Percentiles rank a stretch among this genome's conserved stretches.
Evolutionary conservation across 768 basidiomycete genomes (phyloP).

Genomic region (Boletales sp.): DNA sequence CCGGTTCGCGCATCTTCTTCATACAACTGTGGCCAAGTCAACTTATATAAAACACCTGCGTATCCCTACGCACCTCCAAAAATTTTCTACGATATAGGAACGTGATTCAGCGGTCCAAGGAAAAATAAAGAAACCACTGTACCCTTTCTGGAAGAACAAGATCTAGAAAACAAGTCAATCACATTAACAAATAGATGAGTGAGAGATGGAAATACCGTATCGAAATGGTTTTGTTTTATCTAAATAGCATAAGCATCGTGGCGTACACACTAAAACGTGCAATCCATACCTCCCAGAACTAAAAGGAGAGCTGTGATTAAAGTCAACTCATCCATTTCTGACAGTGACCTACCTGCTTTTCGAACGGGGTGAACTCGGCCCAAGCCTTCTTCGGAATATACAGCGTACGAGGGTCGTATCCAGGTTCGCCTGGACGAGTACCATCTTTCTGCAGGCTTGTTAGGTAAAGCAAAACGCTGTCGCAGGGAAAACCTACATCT

Average conservation of each 20-base stretch:
- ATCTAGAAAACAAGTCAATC: conserved; percentile 42
- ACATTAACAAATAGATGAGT: conserved; percentile 9
- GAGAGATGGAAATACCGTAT: conserved; percentile 56
- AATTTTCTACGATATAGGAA: conserved; percentile 59
- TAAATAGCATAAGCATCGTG: conserved; percentile 32
- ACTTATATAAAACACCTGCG: background rate
- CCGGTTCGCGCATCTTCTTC: conserved; percentile 94
- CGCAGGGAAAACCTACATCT: conserved; percentile 50
- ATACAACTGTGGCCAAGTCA: conserved; percentile 52
- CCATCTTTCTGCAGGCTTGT: conserved; percentile 64
- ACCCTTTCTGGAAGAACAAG: conserved; percentile 99
- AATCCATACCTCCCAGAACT: conserved; percentile 72
- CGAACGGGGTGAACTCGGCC: conserved; percentile 89
- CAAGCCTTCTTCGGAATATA: conserved; percentile 74
- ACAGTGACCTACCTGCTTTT: conserved; percentile 63
- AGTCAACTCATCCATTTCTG: background rate
- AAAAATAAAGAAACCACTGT: conserved; percentile 8
- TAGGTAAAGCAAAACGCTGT: background rate
- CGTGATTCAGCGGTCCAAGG: background rate
- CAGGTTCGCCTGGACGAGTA: conserved; percentile 68
- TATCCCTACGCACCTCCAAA: conserved; percentile 50
- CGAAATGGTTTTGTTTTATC: conserved; percentile 97
- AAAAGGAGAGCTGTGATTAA: conserved; percentile 2
- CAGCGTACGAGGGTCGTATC: conserved; percentile 89
- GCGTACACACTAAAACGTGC: background rate